Evolutionary conservation across 257 asterid species (phyloP).

Genomic region (Solanum tarijense): DNA sequence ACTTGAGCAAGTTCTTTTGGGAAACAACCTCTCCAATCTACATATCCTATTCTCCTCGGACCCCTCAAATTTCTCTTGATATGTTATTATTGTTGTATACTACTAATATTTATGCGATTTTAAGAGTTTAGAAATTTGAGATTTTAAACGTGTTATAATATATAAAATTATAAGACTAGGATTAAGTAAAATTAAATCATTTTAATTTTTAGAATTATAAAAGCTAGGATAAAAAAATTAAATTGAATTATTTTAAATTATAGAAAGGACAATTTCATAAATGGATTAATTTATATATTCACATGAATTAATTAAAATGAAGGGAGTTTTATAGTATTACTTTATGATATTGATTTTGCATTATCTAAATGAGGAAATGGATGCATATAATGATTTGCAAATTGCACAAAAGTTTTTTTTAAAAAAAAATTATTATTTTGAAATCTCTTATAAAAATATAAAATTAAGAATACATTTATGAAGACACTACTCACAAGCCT

Average conservation of each 20-base stretch:
- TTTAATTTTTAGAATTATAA: too few relatives aligned
- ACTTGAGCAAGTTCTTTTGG: neutral
- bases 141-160: neutral
- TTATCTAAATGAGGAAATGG: neutral
- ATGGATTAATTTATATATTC: neutral
- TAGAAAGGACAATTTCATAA: neutral
- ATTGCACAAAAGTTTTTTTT: neutral
- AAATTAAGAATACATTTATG: neutral
- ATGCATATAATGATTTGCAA: neutral
- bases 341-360: neutral
- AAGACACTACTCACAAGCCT: neutral
- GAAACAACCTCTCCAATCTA: neutral
- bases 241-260: neutral
- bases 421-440: neutral
- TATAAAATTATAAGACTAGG: neutral
- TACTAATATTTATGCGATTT: neutral
- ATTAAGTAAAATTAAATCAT: neutral
- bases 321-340: neutral
- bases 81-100: too few relatives aligned
- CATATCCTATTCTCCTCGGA: neutral
- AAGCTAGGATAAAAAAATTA: neutral
- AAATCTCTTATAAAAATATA: neutral
- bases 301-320: neutral
- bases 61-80: neutral
- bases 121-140: neutral